Percentiles rank a stretch among this genome's conserved stretches.
Conservation (phyloP, 305 asterid genomes). For the Plantago rigida region DNA sequence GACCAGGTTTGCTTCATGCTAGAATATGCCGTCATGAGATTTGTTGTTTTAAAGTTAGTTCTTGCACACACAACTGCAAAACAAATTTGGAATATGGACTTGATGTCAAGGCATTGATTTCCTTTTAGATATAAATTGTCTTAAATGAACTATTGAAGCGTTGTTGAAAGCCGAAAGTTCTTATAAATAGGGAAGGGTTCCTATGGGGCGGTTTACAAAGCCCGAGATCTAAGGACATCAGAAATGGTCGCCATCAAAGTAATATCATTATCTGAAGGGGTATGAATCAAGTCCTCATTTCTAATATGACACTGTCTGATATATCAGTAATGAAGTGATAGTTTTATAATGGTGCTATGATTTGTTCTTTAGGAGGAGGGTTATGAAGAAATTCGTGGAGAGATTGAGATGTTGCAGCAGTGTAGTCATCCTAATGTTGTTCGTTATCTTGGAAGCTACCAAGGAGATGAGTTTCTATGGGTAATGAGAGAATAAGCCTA, state of each 20-base stretch:
- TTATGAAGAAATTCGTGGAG: slow-evolving; percentile 94
- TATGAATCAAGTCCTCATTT: slow-evolving; percentile 30
- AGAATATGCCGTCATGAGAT: slow-evolving; percentile 1
- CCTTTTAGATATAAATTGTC: slow-evolving; percentile 3
- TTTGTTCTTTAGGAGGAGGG: slow-evolving; percentile 77
- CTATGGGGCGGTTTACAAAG: slow-evolving; percentile 90
- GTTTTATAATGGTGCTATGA: slow-evolving; percentile 16
- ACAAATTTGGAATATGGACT: no score
- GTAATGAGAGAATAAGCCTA: slow-evolving; percentile 38
- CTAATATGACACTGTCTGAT: slow-evolving; percentile 3
- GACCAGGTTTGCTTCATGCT: slow-evolving; percentile 3
- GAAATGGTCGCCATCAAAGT: slow-evolving; percentile 95
- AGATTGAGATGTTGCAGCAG: slow-evolving; percentile 98
- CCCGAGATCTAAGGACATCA: slow-evolving; percentile 83
- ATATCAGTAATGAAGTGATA: slow-evolving; percentile 10
- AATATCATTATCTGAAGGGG: slow-evolving; percentile 95
- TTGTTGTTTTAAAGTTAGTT: background rate
- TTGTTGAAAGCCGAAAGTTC: slow-evolving; percentile 26
- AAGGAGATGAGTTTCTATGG: slow-evolving; percentile 98
- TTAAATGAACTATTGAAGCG: slow-evolving; percentile 20
- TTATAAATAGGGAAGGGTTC: slow-evolving; percentile 81
- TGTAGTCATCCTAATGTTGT: slow-evolving; percentile 99
- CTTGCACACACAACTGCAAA: no score
- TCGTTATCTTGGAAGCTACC: slow-evolving; percentile 96
- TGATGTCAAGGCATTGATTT: slow-evolving; percentile 1